phyloP scores from a whole-genome alignment of 768 basidiomycete genomes.

The Tricholoma bakamatsutake region DNA sequence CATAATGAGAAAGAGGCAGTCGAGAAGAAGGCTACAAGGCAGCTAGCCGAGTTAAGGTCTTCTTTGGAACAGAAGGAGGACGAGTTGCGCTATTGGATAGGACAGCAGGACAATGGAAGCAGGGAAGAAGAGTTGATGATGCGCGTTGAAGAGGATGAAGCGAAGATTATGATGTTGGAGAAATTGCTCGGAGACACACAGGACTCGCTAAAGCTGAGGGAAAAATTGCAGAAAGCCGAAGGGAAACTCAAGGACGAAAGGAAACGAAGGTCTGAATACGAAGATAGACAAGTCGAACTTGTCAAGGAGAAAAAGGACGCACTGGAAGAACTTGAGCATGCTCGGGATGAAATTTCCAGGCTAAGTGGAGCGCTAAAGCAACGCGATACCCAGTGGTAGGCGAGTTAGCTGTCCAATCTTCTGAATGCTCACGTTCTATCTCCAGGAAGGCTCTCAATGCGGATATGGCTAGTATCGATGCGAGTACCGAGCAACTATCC shows the following conservation, averaged over 20 bases:
- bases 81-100: slow-evolving; percentile 44
- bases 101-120: slow-evolving; percentile 33
- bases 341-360: slow-evolving; percentile 25
- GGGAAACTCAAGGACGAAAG: slow-evolving; percentile 37
- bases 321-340: slow-evolving; percentile 35
- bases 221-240: slow-evolving; percentile 34
- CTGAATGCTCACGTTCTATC: background rate
- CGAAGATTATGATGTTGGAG: slow-evolving; percentile 56
- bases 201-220: slow-evolving; percentile 30
- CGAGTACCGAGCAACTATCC: background rate
- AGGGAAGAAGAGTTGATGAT: slow-evolving; percentile 58
- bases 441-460: background rate
- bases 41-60: slow-evolving; percentile 38
- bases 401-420: background rate
- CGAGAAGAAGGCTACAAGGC: slow-evolving; percentile 40
- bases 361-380: slow-evolving; percentile 16
- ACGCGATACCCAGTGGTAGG: slow-evolving; percentile 6
- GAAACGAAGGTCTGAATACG: slow-evolving; percentile 31
- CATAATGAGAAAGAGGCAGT: slow-evolving; percentile 56
- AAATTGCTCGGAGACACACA: slow-evolving; percentile 37
- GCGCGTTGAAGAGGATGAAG: slow-evolving; percentile 70
- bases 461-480: background rate
- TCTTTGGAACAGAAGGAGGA: slow-evolving; percentile 52
- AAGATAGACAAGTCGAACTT: slow-evolving; percentile 40
- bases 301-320: slow-evolving; percentile 49